Evolutionary conservation across 2,329 filamentous ascomycete genomes (phyloP).

Genomic region (Knufia petricola): DNA sequence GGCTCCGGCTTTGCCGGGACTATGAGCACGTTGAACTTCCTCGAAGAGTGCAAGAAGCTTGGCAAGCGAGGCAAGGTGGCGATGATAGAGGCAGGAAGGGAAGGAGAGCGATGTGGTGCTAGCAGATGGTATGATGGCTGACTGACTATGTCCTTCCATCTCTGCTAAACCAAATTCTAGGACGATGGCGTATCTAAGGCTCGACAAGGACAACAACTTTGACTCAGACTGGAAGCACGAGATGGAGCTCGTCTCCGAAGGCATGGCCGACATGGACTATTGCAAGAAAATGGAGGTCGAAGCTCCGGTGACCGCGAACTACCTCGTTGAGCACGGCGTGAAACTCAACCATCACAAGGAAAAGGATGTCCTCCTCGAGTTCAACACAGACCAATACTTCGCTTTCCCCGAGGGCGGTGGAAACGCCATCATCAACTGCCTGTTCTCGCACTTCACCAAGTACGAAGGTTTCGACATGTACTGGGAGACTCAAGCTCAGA

Average conservation of each 20-base stretch:
- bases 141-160: no score
- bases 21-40: slow-evolving; percentile 33
- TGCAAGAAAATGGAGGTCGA: slow-evolving; percentile 32
- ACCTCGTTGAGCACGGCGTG: slow-evolving; percentile 29
- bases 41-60: slow-evolving; percentile 30
- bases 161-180: slow-evolving; percentile 13
- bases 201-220: slow-evolving; percentile 29
- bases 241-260: slow-evolving; percentile 19
- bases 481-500: slow-evolving; percentile 32
- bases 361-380: slow-evolving; percentile 33
- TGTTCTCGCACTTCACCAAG: slow-evolving; percentile 30
- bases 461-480: slow-evolving; percentile 29
- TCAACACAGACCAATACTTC: slow-evolving; percentile 34
- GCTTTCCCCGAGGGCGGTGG: slow-evolving; percentile 34
- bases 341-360: slow-evolving; percentile 30
- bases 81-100: slow-evolving; percentile 32
- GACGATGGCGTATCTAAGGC: slow-evolving; percentile 35
- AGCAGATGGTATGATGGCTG: slow-evolving; percentile 23
- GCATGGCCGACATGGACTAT: slow-evolving; percentile 32
- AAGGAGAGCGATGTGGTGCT: slow-evolving; percentile 33
- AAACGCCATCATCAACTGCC: slow-evolving; percentile 30
- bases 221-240: slow-evolving; percentile 19
- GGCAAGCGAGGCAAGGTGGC: slow-evolving; percentile 31
- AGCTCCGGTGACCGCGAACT: slow-evolving; percentile 30
- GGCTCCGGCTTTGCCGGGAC: slow-evolving; percentile 34